Percentiles rank a stretch among this genome's conserved stretches.
These are phyloP conservation scores for Metarhizium brunneum DNA, from an alignment of 2,329 filamentous ascomycete species.

Conservation along the genomic window DNA sequence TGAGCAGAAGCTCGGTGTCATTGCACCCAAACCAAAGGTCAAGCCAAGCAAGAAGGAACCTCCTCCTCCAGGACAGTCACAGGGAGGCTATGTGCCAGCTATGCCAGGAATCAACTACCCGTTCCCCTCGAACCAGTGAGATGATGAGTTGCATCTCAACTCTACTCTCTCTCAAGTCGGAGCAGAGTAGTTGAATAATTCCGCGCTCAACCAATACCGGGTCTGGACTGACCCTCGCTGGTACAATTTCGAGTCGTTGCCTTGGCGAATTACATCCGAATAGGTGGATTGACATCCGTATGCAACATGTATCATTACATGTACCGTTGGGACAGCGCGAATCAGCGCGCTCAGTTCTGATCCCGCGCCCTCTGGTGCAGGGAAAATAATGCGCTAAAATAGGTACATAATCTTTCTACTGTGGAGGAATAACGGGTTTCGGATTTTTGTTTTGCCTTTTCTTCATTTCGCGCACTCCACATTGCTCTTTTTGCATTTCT, in stretches of 20 bases:
- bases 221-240: not conserved
- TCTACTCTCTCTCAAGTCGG: not conserved
- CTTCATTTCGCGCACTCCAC: not conserved
- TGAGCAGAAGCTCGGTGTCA: slow-evolving; percentile 25
- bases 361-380: not conserved
- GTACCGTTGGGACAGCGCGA: not conserved
- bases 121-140: slow-evolving; percentile 10
- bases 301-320: not conserved
- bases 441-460: not conserved
- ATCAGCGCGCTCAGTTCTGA: not conserved
- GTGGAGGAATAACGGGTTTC: not conserved
- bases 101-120: slow-evolving; percentile 20
- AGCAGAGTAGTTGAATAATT: not conserved
- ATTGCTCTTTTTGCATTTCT: not conserved
- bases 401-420: not conserved
- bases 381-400: not conserved
- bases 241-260: not conserved
- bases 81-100: slow-evolving; percentile 9
- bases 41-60: slow-evolving; percentile 25
- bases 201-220: not conserved
- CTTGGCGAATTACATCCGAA: not conserved
- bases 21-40: slow-evolving; percentile 28
- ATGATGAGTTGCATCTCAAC: not conserved
- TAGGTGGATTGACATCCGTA: not conserved
- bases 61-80: slow-evolving; percentile 6